These are phyloP conservation scores for Solanum chmielewskii DNA, from an alignment of 257 asterid genomes.

Conservation along the genomic window DNA sequence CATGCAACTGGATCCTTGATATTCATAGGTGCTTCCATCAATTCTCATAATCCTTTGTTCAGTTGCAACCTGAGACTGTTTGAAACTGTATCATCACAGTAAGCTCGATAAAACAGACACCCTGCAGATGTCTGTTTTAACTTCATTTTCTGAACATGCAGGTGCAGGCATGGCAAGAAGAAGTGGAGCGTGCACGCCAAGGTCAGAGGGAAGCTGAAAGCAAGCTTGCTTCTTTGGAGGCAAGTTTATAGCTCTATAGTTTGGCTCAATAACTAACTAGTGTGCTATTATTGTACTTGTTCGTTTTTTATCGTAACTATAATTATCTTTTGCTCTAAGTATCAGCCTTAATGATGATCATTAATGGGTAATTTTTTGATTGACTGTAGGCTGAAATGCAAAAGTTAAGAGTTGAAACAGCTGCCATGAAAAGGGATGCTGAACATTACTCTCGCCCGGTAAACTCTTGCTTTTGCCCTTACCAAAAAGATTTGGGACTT, in stretches of 20 bases:
- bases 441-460: slow-evolving; percentile 99
- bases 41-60: not conserved
- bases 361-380: not conserved
- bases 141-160: slow-evolving; percentile 24
- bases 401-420: slow-evolving; percentile 96
- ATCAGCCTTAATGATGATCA: slow-evolving; percentile 1
- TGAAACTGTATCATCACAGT: not conserved
- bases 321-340: not conserved
- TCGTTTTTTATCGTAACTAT: not conserved
- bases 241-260: slow-evolving; percentile 27
- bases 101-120: not conserved
- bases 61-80: not conserved
- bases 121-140: slow-evolving; percentile 8
- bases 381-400: slow-evolving; percentile 82
- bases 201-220: slow-evolving; percentile 97
- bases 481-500: not conserved
- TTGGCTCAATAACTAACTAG: not conserved
- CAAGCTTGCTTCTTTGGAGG: slow-evolving; percentile 92
- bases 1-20: not conserved
- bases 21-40: not conserved
- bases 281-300: not conserved
- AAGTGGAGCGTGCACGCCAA: slow-evolving; percentile 97
- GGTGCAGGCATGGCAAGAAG: slow-evolving; percentile 99
- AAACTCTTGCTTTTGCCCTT: not conserved
- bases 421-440: slow-evolving; percentile 98